Conservation (phyloP, 2,329 filamentous ascomycete genomes). For the Aspergillus spinulosporus region DNA sequence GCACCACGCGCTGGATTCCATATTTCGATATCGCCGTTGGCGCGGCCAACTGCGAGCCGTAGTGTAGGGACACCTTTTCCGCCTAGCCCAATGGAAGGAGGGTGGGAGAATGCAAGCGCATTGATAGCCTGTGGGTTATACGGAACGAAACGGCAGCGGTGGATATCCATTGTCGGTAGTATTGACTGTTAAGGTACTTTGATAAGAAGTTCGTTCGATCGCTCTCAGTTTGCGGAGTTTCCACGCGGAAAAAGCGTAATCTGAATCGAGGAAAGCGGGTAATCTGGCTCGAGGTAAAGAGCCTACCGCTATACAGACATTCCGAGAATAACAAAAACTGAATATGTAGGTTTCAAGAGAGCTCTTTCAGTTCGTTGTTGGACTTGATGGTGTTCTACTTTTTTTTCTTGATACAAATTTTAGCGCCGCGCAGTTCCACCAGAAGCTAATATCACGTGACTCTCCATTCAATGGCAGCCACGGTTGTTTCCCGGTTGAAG, state of each 20-base stretch:
- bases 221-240: neutral
- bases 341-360: slow-evolving; percentile 2
- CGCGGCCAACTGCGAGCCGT: slow-evolving; percentile 83
- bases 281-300: slow-evolving; percentile 23
- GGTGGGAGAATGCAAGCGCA: slow-evolving; percentile 88
- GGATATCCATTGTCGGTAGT: slow-evolving; percentile 74
- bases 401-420: slow-evolving; percentile 32
- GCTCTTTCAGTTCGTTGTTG: slow-evolving; percentile 13
- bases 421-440: slow-evolving; percentile 27
- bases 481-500: neutral
- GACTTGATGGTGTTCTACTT: slow-evolving; percentile 18
- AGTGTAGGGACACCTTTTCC: slow-evolving; percentile 59
- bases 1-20: slow-evolving; percentile 83
- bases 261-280: slow-evolving; percentile 8
- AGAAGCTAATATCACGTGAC: slow-evolving; percentile 25
- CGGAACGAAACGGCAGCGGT: slow-evolving; percentile 93
- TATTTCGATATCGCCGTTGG: slow-evolving; percentile 95
- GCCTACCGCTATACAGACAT: slow-evolving; percentile 27
- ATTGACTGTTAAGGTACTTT: neutral
- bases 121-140: slow-evolving; percentile 92
- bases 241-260: slow-evolving; percentile 7
- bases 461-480: neutral
- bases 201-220: neutral
- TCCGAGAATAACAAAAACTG: slow-evolving; percentile 11
- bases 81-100: slow-evolving; percentile 50